These are phyloP conservation scores for Acanthamoeba healyi DNA, from an alignment of 208 protist genomes.

Conservation along the genomic window DNA sequence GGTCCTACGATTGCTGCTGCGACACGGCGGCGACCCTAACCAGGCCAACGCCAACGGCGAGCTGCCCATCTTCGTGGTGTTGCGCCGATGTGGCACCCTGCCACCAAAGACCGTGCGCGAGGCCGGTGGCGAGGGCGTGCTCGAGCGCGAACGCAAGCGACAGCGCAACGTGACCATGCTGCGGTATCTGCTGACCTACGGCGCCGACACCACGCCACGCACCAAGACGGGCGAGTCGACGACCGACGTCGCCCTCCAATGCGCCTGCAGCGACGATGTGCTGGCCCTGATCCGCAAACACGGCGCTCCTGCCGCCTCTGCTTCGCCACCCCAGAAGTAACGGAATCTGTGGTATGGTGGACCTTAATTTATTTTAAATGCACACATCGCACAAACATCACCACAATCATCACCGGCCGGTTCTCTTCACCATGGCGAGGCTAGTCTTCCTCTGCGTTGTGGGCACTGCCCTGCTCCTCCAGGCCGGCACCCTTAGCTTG, in stretches of 20 bases:
- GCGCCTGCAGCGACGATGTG: neutral
- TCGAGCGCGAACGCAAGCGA: slow-evolving; percentile 1
- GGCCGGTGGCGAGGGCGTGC: neutral
- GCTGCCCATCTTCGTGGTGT: neutral
- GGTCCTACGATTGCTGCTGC: neutral
- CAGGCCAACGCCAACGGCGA: slow-evolving; percentile 4
- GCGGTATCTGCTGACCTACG: neutral
- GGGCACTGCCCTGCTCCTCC: no score
- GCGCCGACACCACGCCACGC: neutral
- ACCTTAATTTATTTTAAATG: no score
- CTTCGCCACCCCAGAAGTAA: no score
- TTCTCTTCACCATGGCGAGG: no score
- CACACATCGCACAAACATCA: no score
- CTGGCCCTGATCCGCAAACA: neutral
- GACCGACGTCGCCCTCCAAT: neutral
- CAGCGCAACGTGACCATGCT: neutral
- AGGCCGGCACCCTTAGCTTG: no score
- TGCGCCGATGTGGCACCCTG: neutral
- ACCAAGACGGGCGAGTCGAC: neutral
- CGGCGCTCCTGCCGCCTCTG: neutral
- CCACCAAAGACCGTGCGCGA: neutral
- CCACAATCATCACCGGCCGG: no score
- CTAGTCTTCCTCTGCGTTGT: no score
- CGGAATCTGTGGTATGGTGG: no score
- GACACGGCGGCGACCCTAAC: neutral